A percentile compares a stretch with the other conserved stretches of the same genome.
These are phyloP conservation scores for Trichosporon sp. DNA, from an alignment of 1,284 basidiomycete genomes.

Conservation along the genomic window DNA sequence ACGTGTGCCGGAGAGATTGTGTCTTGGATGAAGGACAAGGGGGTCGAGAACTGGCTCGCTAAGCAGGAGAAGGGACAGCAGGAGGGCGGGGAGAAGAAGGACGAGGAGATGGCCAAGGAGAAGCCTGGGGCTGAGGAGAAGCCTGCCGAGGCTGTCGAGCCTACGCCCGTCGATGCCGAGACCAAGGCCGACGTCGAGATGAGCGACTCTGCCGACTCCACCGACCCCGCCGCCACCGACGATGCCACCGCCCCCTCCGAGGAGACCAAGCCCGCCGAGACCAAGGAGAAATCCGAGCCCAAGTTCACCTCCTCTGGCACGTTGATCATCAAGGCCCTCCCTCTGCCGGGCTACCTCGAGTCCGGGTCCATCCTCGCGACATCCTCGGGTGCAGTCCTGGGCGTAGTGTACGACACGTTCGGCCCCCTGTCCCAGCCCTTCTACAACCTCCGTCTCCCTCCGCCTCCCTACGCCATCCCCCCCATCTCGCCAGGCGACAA, in stretches of 20 bases:
- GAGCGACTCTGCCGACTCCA: conserved; percentile 2
- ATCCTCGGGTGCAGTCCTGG: conserved; percentile 59
- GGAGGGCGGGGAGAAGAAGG: conserved; percentile 9
- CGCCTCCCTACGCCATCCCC: conserved; percentile 53
- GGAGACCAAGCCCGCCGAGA: not conserved
- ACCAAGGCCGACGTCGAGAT: not conserved
- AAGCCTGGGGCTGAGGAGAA: too few relatives aligned
- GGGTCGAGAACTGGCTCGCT: conserved; percentile 47
- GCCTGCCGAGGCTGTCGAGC: not conserved
- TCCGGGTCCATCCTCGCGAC: conserved; percentile 61
- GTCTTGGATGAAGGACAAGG: conserved; percentile 54
- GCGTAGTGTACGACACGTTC: conserved; percentile 62
- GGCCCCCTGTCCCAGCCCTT: conserved; percentile 62
- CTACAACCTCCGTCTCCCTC: conserved; percentile 57
- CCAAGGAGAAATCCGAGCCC: conserved; percentile 27
- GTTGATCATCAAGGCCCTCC: conserved; percentile 55
- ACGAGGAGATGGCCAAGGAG: conserved; percentile 13
- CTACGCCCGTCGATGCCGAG: too few relatives aligned
- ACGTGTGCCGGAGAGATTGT: conserved; percentile 57
- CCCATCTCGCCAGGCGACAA: conserved; percentile 31
- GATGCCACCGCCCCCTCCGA: not conserved
- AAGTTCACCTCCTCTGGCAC: conserved; percentile 55
- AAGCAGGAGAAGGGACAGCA: conserved; percentile 26
- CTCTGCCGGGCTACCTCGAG: conserved; percentile 56
- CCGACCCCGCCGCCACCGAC: not conserved